Conservation (phyloP, 2,329 filamentous ascomycete species). For the Aspergillus neotritici region DNA sequence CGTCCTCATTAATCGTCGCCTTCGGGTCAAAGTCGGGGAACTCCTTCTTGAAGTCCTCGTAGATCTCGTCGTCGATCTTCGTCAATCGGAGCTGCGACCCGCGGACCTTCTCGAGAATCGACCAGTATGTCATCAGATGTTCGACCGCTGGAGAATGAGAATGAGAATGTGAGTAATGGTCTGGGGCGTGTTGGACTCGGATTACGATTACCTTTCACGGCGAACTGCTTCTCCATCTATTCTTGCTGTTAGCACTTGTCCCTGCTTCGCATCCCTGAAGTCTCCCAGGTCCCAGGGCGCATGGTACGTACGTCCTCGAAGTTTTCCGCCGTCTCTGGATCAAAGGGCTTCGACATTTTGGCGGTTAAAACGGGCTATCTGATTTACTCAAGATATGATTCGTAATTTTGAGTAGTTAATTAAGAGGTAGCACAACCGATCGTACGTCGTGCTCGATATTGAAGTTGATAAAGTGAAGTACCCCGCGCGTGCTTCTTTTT, state of each 20-base stretch:
- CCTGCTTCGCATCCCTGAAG: background rate
- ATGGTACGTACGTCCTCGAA: constrained; percentile 56
- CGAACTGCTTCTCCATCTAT: constrained; percentile 98
- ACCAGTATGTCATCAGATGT: constrained; percentile 96
- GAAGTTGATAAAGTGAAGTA: constrained; percentile 6
- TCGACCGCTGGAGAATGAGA: constrained; percentile 60
- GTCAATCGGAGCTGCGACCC: constrained; percentile 88
- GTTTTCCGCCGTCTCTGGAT: constrained; percentile 62
- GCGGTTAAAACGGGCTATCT: constrained; percentile 2
- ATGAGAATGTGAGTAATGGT: background rate
- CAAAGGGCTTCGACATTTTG: constrained; percentile 42
- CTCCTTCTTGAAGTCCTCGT: constrained; percentile 75
- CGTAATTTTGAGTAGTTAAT: background rate
- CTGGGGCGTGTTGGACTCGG: background rate
- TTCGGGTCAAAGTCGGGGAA: constrained; percentile 91
- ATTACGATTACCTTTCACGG: constrained; percentile 69
- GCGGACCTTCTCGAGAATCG: constrained; percentile 82
- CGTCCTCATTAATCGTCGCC: constrained; percentile 75
- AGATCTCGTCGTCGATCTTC: constrained; percentile 91
- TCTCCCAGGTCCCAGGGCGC: background rate
- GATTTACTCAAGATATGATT: background rate
- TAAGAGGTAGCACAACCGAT: background rate
- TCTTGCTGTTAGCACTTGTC: constrained; percentile 20
- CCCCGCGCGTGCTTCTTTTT: constrained; percentile 24
- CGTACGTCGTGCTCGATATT: background rate